Percentiles rank a stretch among this genome's conserved stretches.
Evolutionary conservation across 495 filamentous ascomycete genomes (phyloP).

Genomic region (Poronia punctata): DNA sequence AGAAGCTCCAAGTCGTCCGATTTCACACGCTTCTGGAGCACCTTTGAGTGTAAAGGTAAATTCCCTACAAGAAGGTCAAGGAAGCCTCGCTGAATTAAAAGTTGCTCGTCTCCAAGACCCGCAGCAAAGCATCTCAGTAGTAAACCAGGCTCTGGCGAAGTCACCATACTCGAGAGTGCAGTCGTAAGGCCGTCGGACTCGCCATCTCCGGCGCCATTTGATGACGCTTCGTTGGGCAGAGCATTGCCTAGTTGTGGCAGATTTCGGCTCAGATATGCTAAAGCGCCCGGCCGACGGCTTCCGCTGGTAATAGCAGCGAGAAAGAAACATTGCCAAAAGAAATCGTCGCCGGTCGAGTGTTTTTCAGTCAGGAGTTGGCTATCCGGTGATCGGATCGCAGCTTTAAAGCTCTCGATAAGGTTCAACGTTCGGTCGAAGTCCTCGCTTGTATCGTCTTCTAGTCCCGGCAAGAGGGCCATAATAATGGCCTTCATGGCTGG

Average conservation of each 20-base stretch:
- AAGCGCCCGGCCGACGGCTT: conserved; percentile 71
- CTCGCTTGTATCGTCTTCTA: conserved; percentile 94
- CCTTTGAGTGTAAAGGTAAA: conserved; percentile 77
- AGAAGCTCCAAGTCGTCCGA: conserved; percentile 70
- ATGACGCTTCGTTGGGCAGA: conserved; percentile 19
- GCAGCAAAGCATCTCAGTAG: conserved; percentile 85
- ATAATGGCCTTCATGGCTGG: conserved; percentile 87
- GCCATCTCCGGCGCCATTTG: conserved; percentile 12
- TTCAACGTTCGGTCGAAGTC: conserved; percentile 86
- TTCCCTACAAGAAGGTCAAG: conserved; percentile 88
- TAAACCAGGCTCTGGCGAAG: conserved; percentile 85
- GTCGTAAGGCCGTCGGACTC: conserved; percentile 22
- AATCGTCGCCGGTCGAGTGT: conserved; percentile 64
- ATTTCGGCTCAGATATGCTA: conserved; percentile 75
- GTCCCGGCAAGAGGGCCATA: conserved; percentile 75
- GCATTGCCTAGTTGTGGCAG: conserved; percentile 63
- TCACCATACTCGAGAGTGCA: conserved; percentile 62
- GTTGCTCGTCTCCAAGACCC: conserved; percentile 80
- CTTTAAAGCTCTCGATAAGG: conserved; percentile 70
- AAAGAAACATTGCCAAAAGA: conserved; percentile 98
- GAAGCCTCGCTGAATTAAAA: conserved; percentile 89
- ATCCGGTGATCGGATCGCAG: conserved; percentile 48
- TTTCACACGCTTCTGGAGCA: conserved; percentile 68
- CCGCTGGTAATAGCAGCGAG: conserved; percentile 84
- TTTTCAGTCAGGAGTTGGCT: conserved; percentile 43